phyloP scores from a whole-genome alignment of 2,329 filamentous ascomycete genomes.

The Beauveria scarabaeidicola region DNA sequence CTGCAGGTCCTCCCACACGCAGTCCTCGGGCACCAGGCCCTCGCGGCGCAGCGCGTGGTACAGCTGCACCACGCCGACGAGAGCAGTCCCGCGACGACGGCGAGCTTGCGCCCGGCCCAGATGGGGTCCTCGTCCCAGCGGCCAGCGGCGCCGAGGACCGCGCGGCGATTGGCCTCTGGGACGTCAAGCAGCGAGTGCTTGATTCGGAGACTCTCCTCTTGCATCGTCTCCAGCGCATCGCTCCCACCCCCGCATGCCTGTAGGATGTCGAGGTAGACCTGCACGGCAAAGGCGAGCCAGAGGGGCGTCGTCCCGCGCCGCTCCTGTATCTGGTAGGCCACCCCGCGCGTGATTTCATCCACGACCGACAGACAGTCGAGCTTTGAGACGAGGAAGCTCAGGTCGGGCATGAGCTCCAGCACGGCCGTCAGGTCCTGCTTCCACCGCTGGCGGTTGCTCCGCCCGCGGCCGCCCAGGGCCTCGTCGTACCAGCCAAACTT shows the following conservation, averaged over 20 bases:
- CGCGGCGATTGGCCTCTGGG: background rate
- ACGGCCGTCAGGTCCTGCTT: slow-evolving; percentile 13
- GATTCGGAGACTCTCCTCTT: slow-evolving; percentile 13
- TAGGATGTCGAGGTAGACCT: slow-evolving; percentile 16
- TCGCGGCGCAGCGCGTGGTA: slow-evolving; percentile 19
- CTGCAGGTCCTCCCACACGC: slow-evolving; percentile 15
- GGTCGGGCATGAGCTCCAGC: slow-evolving; percentile 11
- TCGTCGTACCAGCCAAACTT: slow-evolving; percentile 17
- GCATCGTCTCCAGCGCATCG: background rate
- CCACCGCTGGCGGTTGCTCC: slow-evolving; percentile 10
- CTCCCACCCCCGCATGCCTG: slow-evolving; percentile 6
- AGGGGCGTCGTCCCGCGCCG: background rate
- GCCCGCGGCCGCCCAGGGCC: background rate
- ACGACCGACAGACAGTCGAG: slow-evolving; percentile 10
- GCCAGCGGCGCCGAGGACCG: slow-evolving; percentile 9
- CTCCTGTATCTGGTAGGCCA: background rate
- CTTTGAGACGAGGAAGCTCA: slow-evolving; percentile 11
- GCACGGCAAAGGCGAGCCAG: slow-evolving; percentile 14
- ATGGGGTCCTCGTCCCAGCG: slow-evolving; percentile 15
- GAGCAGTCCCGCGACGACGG: background rate
- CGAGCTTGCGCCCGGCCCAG: background rate
- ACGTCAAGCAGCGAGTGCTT: slow-evolving; percentile 14
- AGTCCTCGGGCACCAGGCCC: slow-evolving; percentile 3
- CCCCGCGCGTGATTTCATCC: slow-evolving; percentile 17
- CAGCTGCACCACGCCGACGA: slow-evolving; percentile 16